A percentile compares a stretch with the other conserved stretches of the same genome.
Conservation (phyloP, 257 asterid genomes). For the Solanum medicagineum region DNA sequence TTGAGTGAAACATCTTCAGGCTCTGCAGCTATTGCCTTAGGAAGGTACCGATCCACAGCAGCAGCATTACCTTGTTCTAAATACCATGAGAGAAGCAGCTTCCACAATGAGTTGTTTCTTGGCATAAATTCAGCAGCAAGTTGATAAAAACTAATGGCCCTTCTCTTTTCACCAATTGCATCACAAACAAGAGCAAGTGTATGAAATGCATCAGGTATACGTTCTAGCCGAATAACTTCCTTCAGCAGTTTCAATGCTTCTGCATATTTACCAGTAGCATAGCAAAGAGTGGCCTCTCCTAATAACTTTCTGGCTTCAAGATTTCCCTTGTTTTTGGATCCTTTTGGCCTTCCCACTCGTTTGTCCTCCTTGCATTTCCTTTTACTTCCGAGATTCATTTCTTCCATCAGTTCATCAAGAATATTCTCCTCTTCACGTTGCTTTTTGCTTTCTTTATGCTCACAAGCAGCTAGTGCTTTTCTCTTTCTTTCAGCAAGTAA, state of each 20-base stretch:
- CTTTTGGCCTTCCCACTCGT: not conserved
- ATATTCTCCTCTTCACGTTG: not conserved
- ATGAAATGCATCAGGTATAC: not conserved
- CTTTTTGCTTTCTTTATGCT: not conserved
- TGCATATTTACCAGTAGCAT: not conserved
- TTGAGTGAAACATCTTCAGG: not conserved
- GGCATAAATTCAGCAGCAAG: not conserved
- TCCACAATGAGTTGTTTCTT: not conserved
- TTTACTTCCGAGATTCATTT: not conserved
- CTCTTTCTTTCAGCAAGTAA: not conserved
- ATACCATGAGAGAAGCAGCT: not conserved
- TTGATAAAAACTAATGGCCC: not conserved
- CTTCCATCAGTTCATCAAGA: slow-evolving; percentile 1
- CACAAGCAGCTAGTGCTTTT: not conserved
- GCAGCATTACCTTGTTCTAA: not conserved
- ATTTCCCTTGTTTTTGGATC: not conserved
- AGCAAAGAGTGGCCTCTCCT: slow-evolving; percentile 1
- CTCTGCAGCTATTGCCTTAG: slow-evolving; percentile 1
- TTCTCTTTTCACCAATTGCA: slow-evolving; percentile 1
- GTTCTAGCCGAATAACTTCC: not conserved
- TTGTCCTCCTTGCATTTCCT: not conserved
- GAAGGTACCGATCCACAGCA: not conserved
- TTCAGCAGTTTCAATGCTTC: not conserved
- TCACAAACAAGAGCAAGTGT: not conserved
- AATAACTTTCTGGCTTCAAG: not conserved